Base-by-base conservation (phyloP, 164 flowering plant species). In the Taxillus chinensis region DNA sequence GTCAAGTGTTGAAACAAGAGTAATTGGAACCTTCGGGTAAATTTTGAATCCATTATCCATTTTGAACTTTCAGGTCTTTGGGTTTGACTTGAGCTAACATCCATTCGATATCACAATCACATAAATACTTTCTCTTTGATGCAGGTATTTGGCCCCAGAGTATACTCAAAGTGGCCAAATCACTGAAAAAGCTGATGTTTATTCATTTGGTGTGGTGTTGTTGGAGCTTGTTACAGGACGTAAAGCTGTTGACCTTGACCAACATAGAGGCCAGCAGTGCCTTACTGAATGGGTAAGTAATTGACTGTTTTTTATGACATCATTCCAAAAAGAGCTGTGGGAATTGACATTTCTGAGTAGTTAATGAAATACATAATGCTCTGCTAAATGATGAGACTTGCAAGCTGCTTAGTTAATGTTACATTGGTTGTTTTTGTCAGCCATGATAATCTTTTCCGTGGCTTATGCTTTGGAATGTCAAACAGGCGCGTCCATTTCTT, bases 11-110 rank as follows among this genome's bases (percentile, higher is more conserved):
- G 88, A 90, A 62, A 93, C 96, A 39, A 78, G 98, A 73, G 78
- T 93, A 40, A 82, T 93, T 56, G 97, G 98, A 72, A 90, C 96
- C 42, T 93, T 93, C 65, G 98, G 98, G 95, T 93, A 83, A 13
- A 70, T 55, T 60, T 43, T 67, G 9, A 11, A 27, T 27, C 27
- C 27, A 27, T 27, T 11, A 11, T 8, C 9, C 3, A 48, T 15
- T 56, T 14, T 37, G 38, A 9, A 13, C 15, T 17, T 54, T 53
- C 10, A 38, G n/a, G 66, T 50, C 27, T 55, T 43, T 48, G 51
- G 46, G 27, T 27, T 27, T 27, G 27, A 27, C 46, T 43, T 6
- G 2, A 27, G 10, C 46, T 43, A 43, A 43, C 4, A 48, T 11
- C 1, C 40, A 38, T 5, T 13, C 8, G 58, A 7, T 5, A 15